Evolutionary conservation across 2,329 filamentous ascomycete species (phyloP).

Genomic region (Phaeosphaeriaceae sp.): DNA sequence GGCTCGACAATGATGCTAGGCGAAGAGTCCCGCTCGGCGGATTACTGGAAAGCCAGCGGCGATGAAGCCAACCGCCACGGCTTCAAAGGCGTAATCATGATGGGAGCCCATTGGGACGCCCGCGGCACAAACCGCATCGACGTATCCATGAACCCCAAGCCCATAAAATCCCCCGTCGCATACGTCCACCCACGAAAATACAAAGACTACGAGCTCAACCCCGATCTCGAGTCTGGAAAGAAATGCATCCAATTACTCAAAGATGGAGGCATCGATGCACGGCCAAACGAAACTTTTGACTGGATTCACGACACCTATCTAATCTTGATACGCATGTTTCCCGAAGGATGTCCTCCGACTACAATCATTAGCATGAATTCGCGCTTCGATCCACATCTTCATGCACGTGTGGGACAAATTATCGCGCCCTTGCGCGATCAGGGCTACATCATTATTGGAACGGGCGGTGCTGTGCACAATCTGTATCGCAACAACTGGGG

Average conservation of each 20-base stretch:
- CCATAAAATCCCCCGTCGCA: constrained; percentile 67
- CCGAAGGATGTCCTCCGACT: constrained; percentile 67
- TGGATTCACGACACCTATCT: constrained; percentile 78
- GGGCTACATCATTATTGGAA: constrained; percentile 63
- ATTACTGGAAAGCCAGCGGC: constrained; percentile 70
- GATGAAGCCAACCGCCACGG: constrained; percentile 65
- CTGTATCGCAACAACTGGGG: constrained; percentile 71
- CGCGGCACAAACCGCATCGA: constrained; percentile 61
- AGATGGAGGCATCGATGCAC: constrained; percentile 61
- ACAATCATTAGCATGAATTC: constrained; percentile 64
- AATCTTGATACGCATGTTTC: constrained; percentile 74
- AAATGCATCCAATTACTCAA: constrained; percentile 59
- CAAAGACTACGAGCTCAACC: constrained; percentile 64
- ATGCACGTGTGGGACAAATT: constrained; percentile 63
- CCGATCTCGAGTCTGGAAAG: constrained; percentile 62
- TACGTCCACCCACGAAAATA: constrained; percentile 72
- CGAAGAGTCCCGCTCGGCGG: constrained; percentile 65
- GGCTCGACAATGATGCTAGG: constrained; percentile 76
- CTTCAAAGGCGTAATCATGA: constrained; percentile 69
- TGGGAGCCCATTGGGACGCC: constrained; percentile 73
- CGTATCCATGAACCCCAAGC: constrained; percentile 66
- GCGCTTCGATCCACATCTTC: constrained; percentile 62
- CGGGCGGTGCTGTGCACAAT: constrained; percentile 72
- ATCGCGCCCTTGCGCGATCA: constrained; percentile 62
- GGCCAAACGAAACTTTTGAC: constrained; percentile 63